Conservation (phyloP, 2,329 filamentous ascomycete species). For the Xylariales sp. region DNA sequence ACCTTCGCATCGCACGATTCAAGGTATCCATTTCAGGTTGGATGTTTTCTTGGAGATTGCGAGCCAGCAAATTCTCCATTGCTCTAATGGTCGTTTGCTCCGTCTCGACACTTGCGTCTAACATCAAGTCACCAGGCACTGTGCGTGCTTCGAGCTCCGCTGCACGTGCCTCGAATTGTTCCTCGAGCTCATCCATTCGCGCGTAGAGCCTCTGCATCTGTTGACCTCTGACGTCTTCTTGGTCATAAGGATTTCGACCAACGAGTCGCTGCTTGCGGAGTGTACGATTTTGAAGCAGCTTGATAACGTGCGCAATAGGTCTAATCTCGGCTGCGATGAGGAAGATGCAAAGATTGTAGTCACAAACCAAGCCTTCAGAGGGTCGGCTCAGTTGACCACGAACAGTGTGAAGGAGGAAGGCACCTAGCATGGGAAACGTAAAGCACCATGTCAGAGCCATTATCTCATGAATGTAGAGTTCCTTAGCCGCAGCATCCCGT, state of each 20-base stretch:
- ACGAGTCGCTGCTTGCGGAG: constrained; percentile 76
- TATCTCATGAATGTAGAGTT: constrained; percentile 71
- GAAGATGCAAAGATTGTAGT: constrained; percentile 91
- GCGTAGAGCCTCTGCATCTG: constrained; percentile 54
- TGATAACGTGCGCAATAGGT: constrained; percentile 76
- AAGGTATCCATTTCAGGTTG: constrained; percentile 64
- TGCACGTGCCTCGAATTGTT: constrained; percentile 57
- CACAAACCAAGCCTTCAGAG: constrained; percentile 81
- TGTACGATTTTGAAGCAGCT: constrained; percentile 73
- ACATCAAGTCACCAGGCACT: too few species aligned
- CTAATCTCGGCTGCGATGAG: constrained; percentile 81
- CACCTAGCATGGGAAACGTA: constrained; percentile 69
- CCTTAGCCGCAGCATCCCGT: constrained; percentile 43
- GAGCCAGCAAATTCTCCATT: constrained; percentile 9
- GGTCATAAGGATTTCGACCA: constrained; percentile 42
- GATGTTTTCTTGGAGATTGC: constrained; percentile 18
- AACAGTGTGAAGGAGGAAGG: constrained; percentile 78
- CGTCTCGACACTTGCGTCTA: constrained; percentile 21
- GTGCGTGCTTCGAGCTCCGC: too few species aligned
- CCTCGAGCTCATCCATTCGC: constrained; percentile 67
- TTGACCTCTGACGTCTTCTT: constrained; percentile 30
- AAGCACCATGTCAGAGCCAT: constrained; percentile 76
- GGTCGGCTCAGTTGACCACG: constrained; percentile 75
- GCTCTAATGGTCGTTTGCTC: constrained; percentile 16
- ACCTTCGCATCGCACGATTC: constrained; percentile 81